Evolutionary conservation across 1,284 basidiomycete genomes (phyloP), one percentile per base, ranked within the genome.

Genomic region (Naganishia cerealis): DNA sequence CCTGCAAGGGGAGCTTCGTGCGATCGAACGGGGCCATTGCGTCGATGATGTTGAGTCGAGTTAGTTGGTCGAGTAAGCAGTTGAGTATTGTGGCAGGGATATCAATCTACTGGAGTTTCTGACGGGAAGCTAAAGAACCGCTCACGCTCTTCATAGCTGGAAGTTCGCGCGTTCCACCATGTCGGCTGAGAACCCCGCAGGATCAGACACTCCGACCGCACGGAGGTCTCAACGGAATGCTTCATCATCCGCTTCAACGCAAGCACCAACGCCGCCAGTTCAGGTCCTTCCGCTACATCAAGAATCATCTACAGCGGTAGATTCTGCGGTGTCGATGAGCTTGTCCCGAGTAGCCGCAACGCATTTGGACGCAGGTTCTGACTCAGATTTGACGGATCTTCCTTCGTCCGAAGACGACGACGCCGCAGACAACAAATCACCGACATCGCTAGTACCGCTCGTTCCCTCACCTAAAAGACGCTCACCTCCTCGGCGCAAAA

Each of bases 371-470:
- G 61, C 39, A 3, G 33, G 10, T 0, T 50, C 58, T 0, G 61
- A 54, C 10, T 63, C 61, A 2, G 61, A 63, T 0, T 24, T 63
- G 4, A 39, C 61, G n/a, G 61, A 63, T 7, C 38, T 53, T 9
- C 29, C 29, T 33, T 33, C 29, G 29, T 24, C 61, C 18, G 61
- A 63, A 2, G 15, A n/a, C 5, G 15, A 42, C 1, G 61, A 29
- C 13, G n/a, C n/a, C 9, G 4, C 21, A 29, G 50, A 38, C 3
- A 36, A 53, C 2, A 24, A 54, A 7, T 12, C 29, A 52, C 24
- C 24, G 21, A 38, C 16, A n/a, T 39, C 26, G 16, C 29, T 26
- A 21, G 36, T 36, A 46, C 42, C 21, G 2, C 40, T 18, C 21
- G 38, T 54, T 18, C 57, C 57, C 13, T 48, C 29, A 46, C 42